Conservation (phyloP, 1,284 basidiomycete genomes). For the Cerioporus squamosus region DNA sequence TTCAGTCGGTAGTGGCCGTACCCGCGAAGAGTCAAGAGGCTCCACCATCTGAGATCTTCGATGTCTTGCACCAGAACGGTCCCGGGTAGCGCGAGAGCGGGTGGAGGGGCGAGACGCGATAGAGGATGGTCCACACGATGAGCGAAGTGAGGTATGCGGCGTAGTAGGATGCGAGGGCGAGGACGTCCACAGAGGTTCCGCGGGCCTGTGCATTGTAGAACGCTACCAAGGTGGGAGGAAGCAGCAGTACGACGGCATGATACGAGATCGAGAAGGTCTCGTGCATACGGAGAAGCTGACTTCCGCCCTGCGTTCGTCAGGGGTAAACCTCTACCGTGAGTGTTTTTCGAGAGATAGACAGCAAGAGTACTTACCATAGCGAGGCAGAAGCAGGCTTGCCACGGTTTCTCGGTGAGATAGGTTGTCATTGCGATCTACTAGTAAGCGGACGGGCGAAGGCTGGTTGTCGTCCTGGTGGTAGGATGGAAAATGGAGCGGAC, state of each 20-base stretch:
- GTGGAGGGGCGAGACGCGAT: conserved; percentile 36
- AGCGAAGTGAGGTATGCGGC: not conserved
- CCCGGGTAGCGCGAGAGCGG: conserved; percentile 35
- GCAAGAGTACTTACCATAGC: too few species aligned
- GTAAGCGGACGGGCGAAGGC: too few species aligned
- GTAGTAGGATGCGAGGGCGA: not conserved
- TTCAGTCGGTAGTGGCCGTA: conserved; percentile 28
- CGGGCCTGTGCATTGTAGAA: not conserved
- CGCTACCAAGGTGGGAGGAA: not conserved
- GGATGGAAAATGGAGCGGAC: too few species aligned
- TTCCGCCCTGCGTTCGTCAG: not conserved
- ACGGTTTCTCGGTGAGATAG: too few species aligned
- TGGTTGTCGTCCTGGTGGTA: too few species aligned
- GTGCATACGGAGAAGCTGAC: not conserved
- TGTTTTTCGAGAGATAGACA: too few species aligned
- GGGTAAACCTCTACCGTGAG: too few species aligned
- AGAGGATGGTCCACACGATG: conserved; percentile 4
- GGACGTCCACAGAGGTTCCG: too few species aligned
- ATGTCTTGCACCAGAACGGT: conserved; percentile 27
- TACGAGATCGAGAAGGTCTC: not conserved
- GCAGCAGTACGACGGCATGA: not conserved
- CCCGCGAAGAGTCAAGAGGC: conserved; percentile 18
- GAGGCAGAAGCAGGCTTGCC: too few species aligned
- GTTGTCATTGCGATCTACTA: too few species aligned
- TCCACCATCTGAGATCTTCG: conserved; percentile 29